phyloP scores from a whole-genome alignment of 495 filamentous ascomycete genomes.

The Jackrogersella minutella region DNA sequence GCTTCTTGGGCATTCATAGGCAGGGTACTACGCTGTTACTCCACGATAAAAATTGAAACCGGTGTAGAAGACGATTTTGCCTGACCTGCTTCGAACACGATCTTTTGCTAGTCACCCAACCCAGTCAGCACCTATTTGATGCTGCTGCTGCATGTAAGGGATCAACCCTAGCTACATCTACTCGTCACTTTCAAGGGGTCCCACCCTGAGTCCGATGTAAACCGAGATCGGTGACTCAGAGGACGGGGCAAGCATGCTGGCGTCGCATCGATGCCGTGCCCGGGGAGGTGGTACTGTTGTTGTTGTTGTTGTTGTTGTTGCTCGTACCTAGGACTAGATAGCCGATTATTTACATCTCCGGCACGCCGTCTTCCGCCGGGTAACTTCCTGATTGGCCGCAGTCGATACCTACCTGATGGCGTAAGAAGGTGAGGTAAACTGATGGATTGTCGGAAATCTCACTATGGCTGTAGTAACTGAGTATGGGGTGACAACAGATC shows the following conservation, averaged over 20 bases:
- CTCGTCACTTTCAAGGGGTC: not conserved
- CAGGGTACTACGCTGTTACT: too few relatives aligned
- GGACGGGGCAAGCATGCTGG: not conserved
- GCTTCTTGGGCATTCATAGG: not conserved
- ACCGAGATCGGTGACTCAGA: not conserved
- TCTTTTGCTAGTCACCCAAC: slow-evolving; percentile 9
- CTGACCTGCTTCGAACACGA: slow-evolving; percentile 10
- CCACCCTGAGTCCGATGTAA: slow-evolving; percentile 5
- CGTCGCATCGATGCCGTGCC: not conserved
- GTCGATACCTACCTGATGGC: too few relatives aligned
- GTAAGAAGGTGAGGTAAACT: not conserved
- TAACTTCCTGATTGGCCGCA: not conserved
- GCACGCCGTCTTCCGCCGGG: not conserved
- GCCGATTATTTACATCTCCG: not conserved
- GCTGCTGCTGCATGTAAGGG: slow-evolving; percentile 9
- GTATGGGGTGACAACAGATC: too few relatives aligned
- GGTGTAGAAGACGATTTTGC: slow-evolving; percentile 12
- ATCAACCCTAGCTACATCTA: not conserved
- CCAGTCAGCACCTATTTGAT: not conserved
- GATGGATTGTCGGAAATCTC: too few relatives aligned
- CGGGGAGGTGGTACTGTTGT: too few relatives aligned
- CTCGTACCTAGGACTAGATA: too few relatives aligned
- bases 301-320: too few relatives aligned
- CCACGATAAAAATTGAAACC: slow-evolving; percentile 18
- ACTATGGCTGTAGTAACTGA: too few relatives aligned